Conservation (phyloP, 2,329 filamentous ascomycete genomes). For the Colletotrichum spaethianum region DNA sequence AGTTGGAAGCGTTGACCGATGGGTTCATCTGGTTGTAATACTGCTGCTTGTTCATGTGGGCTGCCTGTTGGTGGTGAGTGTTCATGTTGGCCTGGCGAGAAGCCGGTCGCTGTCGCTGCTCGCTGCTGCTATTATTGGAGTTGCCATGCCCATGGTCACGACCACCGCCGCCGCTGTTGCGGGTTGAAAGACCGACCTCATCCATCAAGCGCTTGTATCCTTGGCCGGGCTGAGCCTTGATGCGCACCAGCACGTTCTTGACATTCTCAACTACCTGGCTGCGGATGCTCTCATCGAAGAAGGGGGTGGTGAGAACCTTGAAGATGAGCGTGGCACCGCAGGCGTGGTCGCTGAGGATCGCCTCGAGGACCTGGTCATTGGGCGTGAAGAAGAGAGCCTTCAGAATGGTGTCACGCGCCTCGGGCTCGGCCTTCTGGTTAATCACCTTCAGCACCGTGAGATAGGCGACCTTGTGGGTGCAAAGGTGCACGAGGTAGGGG, state of each 20-base stretch:
- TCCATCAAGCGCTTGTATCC: conserved; percentile 99
- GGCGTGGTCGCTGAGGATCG: conserved; percentile 90
- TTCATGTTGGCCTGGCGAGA: conserved; percentile 68
- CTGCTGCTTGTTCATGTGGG: conserved; percentile 59
- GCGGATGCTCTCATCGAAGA: conserved; percentile 94
- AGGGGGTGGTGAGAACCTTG: conserved; percentile 97
- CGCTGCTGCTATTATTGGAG: conserved; percentile 56
- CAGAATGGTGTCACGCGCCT: conserved; percentile 90
- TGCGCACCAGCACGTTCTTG: conserved; percentile 86
- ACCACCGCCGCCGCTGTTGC: conserved; percentile 61
- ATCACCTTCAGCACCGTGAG: conserved; percentile 98
- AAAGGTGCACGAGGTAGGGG: conserved; percentile 92
- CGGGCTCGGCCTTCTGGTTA: conserved; percentile 95
- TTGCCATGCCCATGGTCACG: conserved; percentile 57
- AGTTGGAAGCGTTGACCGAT: conserved; percentile 57
- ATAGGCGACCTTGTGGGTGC: conserved; percentile 98
- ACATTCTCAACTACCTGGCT: conserved; percentile 92
- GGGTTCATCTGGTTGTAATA: conserved; percentile 64
- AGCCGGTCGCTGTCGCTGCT: conserved; percentile 68
- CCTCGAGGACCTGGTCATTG: conserved; percentile 88
- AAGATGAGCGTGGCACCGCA: conserved; percentile 97
- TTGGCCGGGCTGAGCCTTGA: conserved; percentile 94
- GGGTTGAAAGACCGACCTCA: conserved; percentile 89
- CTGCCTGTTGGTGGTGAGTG: conserved; percentile 57
- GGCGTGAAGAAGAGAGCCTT: conserved; percentile 93